These are phyloP conservation scores for Tylopilus sp. DNA, from an alignment of 768 basidiomycete genomes.

Conservation along the genomic window DNA sequence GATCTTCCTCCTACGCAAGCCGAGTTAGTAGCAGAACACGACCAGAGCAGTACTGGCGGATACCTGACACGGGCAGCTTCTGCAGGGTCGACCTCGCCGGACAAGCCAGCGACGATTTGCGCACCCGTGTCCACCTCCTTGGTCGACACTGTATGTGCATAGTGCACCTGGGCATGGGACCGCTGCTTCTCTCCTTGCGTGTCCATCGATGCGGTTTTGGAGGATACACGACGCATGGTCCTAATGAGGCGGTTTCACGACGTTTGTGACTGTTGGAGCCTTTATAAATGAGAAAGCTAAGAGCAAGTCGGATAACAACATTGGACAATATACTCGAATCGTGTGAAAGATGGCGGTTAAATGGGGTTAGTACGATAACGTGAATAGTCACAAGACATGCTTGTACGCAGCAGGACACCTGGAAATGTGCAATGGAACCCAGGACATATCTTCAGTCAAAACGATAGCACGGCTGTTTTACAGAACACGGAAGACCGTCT, in stretches of 20 bases:
- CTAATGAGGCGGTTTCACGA: neutral
- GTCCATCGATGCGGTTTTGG: constrained; percentile 12
- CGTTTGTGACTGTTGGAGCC: neutral
- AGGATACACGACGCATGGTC: constrained; percentile 3
- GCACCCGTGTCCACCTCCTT: constrained; percentile 63
- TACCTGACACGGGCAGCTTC: constrained; percentile 55
- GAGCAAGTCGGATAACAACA: neutral
- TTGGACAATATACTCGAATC: neutral
- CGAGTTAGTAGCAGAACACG: neutral
- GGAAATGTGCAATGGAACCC: neutral
- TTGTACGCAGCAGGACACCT: neutral
- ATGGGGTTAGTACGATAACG: constrained; percentile 1
- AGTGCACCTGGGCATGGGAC: constrained; percentile 1
- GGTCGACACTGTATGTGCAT: constrained; percentile 32
- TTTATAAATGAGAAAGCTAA: constrained; percentile 4
- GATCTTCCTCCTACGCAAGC: constrained; percentile 48
- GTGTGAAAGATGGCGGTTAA: constrained; percentile 11
- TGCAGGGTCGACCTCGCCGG: constrained; percentile 43
- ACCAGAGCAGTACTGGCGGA: neutral
- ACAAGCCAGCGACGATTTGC: constrained; percentile 46
- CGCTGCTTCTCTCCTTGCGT: constrained; percentile 9
- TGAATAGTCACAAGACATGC: neutral
- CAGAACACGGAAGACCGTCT: neutral
- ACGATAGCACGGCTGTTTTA: neutral
- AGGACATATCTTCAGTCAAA: no score